Evolutionary conservation across 345 rosid genomes (phyloP).

Genomic region (Cardamine occulta): DNA sequence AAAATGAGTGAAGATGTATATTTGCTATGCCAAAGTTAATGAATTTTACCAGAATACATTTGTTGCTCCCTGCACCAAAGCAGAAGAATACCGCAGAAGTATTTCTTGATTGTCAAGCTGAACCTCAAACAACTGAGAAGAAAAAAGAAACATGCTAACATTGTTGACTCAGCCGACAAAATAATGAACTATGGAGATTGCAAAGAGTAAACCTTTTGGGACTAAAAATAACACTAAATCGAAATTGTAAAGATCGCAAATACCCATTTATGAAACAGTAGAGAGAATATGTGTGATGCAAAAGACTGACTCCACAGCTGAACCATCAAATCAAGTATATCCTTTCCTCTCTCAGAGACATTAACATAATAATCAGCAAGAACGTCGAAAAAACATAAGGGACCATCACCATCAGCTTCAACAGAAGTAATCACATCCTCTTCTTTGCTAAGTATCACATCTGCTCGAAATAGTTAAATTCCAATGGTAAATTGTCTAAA

Average conservation of each 20-base stretch:
- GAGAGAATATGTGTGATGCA: conserved; percentile 86
- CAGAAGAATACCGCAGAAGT: conserved; percentile 91
- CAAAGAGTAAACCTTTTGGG: conserved; percentile 4
- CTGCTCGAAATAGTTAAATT: conserved; percentile 39
- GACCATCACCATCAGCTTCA: conserved; percentile 50
- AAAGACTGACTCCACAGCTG: conserved; percentile 99
- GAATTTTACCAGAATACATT: conserved; percentile 88
- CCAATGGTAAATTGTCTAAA: not conserved
- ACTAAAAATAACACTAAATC: not conserved
- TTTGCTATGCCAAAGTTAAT: not conserved
- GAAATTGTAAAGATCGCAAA: conserved; percentile 14
- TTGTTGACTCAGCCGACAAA: not conserved
- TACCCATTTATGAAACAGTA: conserved; percentile 97
- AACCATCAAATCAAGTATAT: conserved; percentile 81
- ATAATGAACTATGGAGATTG: not conserved
- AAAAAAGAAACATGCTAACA: conserved; percentile 19
- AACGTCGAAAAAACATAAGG: conserved; percentile 79
- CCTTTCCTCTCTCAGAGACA: conserved; percentile 69
- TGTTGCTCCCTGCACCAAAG: conserved; percentile 97
- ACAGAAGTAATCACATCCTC: conserved; percentile 64
- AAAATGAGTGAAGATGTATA: not conserved
- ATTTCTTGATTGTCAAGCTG: conserved; percentile 71
- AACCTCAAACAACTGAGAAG: conserved; percentile 83
- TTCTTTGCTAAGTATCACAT: conserved; percentile 70
- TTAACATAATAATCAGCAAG: conserved; percentile 86